Conservation (phyloP, 1,284 basidiomycete genomes). For the Ganoderma leucocontextum region DNA sequence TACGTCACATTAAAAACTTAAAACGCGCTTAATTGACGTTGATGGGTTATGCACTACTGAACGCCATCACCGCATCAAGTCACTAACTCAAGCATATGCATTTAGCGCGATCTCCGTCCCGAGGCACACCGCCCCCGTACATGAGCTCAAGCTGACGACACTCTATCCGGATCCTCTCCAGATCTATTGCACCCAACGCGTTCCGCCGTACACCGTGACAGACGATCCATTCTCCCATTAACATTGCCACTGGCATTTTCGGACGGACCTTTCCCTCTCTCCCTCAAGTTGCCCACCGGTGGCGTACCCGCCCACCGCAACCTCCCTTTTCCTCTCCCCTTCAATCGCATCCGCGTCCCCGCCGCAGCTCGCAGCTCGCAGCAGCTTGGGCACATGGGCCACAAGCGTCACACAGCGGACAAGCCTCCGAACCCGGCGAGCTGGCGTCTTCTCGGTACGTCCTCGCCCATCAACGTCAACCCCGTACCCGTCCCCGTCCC, state of each 20-base stretch:
- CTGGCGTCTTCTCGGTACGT: neutral
- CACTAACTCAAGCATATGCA: neutral
- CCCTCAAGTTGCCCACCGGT: too few species aligned
- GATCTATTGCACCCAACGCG: neutral
- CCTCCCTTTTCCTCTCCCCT: too few species aligned
- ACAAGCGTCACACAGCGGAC: too few species aligned
- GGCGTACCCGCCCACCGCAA: too few species aligned
- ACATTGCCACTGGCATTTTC: neutral
- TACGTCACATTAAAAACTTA: neutral
- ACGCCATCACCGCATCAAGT: neutral
- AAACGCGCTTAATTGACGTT: neutral
- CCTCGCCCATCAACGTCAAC: too few species aligned
- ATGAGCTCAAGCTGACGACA: neutral
- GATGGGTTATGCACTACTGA: neutral
- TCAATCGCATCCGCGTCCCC: too few species aligned
- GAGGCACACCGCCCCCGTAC: neutral
- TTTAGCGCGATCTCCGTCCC: neutral
- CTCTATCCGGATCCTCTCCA: neutral
- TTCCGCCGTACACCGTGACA: neutral
- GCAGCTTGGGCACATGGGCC: too few species aligned
- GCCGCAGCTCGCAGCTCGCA: too few species aligned
- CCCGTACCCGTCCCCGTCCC: neutral
- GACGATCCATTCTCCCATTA: constrained; percentile 1
- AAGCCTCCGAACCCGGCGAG: neutral
- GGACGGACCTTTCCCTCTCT: neutral